A percentile compares a stretch with the other conserved stretches of the same genome.
Conservation (phyloP, 2,329 filamentous ascomycete species). For the Alternaria brassicae region DNA sequence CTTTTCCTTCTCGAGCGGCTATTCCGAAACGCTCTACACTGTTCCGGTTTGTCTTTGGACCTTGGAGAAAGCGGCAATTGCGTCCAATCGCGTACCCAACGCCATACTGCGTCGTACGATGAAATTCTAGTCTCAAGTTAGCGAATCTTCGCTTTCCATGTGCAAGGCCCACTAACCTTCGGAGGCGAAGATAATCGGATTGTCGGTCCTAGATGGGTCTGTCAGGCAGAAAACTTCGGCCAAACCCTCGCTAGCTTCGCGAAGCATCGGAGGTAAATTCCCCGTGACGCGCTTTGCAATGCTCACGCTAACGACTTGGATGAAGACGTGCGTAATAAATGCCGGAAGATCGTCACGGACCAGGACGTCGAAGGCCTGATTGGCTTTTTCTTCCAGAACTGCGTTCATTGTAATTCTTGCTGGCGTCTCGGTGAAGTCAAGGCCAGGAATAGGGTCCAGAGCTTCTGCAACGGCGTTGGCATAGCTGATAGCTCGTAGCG, state of each 20-base stretch:
- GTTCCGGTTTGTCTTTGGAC: slow-evolving; percentile 71
- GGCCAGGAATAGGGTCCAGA: slow-evolving; percentile 62
- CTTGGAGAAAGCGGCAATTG: slow-evolving; percentile 81
- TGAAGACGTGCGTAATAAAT: slow-evolving; percentile 73
- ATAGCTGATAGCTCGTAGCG: slow-evolving; percentile 73
- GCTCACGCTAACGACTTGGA: slow-evolving; percentile 72
- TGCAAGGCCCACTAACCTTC: slow-evolving; percentile 61
- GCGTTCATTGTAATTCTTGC: slow-evolving; percentile 64
- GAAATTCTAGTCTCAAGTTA: slow-evolving; percentile 65
- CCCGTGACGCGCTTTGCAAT: slow-evolving; percentile 73
- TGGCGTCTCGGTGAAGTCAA: slow-evolving; percentile 62
- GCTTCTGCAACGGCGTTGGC: slow-evolving; percentile 72
- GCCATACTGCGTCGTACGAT: slow-evolving; percentile 76
- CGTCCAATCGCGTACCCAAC: slow-evolving; percentile 75
- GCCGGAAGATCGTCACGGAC: slow-evolving; percentile 74
- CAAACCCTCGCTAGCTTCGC: slow-evolving; percentile 74
- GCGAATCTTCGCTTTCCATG: not conserved
- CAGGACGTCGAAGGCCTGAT: slow-evolving; percentile 69
- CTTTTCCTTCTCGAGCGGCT: slow-evolving; percentile 67
- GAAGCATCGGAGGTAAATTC: slow-evolving; percentile 68
- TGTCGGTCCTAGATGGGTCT: slow-evolving; percentile 74
- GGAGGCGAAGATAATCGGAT: slow-evolving; percentile 79
- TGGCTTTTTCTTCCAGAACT: slow-evolving; percentile 67
- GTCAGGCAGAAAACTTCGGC: slow-evolving; percentile 80
- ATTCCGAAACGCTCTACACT: slow-evolving; percentile 69